Percentiles rank a stretch among this genome's conserved stretches.
phyloP scores from a whole-genome alignment of 169 alveolate species.

The Eimeria nieschulzi region DNA sequence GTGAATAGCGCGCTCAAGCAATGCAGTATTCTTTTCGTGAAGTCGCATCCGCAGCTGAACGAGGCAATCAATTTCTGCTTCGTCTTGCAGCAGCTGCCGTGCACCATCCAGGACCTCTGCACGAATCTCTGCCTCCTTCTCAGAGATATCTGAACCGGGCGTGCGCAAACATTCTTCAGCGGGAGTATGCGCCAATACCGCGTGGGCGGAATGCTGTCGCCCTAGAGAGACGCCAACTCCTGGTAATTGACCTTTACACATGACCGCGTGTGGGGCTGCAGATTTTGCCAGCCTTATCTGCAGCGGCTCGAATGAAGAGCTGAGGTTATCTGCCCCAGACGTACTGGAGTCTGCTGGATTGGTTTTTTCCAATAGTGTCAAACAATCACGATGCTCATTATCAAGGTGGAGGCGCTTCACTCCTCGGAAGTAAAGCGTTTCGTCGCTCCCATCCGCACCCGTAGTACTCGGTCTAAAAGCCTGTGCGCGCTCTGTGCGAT shows the following conservation, averaged over 20 bases:
- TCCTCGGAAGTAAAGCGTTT: too few relatives aligned
- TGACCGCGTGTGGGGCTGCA: too few relatives aligned
- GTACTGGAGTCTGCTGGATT: too few relatives aligned
- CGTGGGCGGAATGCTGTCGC: not conserved
- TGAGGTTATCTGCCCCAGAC: too few relatives aligned
- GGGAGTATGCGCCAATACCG: not conserved
- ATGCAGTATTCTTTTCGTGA: slow-evolving; percentile 47
- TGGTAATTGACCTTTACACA: not conserved
- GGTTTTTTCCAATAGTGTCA: too few relatives aligned
- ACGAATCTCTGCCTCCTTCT: slow-evolving; percentile 26
- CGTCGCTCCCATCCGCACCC: too few relatives aligned
- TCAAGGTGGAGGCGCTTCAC: too few relatives aligned
- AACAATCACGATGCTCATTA: too few relatives aligned
- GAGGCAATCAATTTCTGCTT: slow-evolving; percentile 63
- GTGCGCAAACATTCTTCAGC: not conserved
- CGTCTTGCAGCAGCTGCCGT: slow-evolving; percentile 40
- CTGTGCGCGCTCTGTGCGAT: too few relatives aligned
- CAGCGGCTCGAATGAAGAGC: too few relatives aligned
- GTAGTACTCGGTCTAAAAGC: too few relatives aligned
- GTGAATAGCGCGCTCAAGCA: slow-evolving; percentile 65
- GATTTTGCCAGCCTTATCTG: too few relatives aligned
- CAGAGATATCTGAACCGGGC: slow-evolving; percentile 2
- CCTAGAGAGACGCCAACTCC: not conserved
- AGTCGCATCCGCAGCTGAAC: slow-evolving; percentile 30
- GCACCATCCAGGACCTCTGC: slow-evolving; percentile 40